These are phyloP conservation scores for Lophiotrema nucula DNA, from an alignment of 495 filamentous ascomycete genomes.

Conservation along the genomic window DNA sequence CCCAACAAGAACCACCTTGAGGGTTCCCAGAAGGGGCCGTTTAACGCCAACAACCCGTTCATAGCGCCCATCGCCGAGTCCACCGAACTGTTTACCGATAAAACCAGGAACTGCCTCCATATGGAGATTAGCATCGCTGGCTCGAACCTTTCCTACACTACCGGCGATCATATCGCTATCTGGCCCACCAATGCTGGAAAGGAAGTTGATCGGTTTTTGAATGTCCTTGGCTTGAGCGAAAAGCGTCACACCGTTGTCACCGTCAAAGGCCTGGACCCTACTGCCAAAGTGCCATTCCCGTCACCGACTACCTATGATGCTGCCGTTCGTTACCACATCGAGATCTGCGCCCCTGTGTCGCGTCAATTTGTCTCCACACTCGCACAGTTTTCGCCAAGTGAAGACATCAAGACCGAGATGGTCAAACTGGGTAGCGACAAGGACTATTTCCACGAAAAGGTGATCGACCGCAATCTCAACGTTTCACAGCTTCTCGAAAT, in stretches of 20 bases:
- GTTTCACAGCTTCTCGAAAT: constrained; percentile 83
- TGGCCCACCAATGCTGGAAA: constrained; percentile 96
- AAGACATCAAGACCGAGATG: constrained; percentile 79
- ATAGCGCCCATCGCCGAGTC: constrained; percentile 93
- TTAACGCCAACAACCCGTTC: constrained; percentile 94
- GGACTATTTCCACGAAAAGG: constrained; percentile 90
- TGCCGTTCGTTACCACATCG: constrained; percentile 92
- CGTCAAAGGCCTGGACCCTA: constrained; percentile 90
- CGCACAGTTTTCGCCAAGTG: constrained; percentile 86
- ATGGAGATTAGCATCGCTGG: constrained; percentile 91
- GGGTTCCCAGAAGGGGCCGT: constrained; percentile 80
- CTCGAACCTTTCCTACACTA: constrained; percentile 87
- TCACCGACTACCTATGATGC: constrained; percentile 97
- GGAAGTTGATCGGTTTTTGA: constrained; percentile 88
- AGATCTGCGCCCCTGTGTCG: constrained; percentile 91
- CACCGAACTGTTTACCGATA: constrained; percentile 84
- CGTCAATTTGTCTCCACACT: constrained; percentile 90
- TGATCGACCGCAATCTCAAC: constrained; percentile 80
- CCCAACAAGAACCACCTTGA: constrained; percentile 95
- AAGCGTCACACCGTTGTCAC: constrained; percentile 84
- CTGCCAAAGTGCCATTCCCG: constrained; percentile 95
- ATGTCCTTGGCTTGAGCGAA: constrained; percentile 67
- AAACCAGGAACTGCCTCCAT: constrained; percentile 92
- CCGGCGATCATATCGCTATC: constrained; percentile 93
- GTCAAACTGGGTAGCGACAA: constrained; percentile 86